A percentile compares a stretch with the other conserved stretches of the same genome.
Evolutionary conservation across 2,329 filamentous ascomycete species (phyloP).

Genomic region (Venturia carpophila): DNA sequence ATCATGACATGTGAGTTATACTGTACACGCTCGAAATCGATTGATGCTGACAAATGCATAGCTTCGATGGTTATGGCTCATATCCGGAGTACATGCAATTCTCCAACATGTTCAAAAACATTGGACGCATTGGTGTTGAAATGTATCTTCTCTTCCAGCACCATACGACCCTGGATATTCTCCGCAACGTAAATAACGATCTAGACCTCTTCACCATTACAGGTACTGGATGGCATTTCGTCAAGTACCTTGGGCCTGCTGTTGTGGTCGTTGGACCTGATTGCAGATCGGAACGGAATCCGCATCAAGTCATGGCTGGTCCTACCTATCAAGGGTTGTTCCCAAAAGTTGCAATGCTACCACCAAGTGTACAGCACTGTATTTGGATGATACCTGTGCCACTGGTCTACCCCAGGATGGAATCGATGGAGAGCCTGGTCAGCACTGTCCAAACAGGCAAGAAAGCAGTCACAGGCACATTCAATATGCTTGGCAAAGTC

Average conservation of each 20-base stretch:
- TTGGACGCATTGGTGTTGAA: constrained; percentile 87
- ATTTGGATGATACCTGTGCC: constrained; percentile 94
- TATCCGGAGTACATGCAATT: constrained; percentile 98
- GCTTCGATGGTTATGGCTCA: constrained; percentile 93
- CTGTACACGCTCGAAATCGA: constrained; percentile 18
- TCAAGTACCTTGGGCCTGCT: constrained; percentile 90
- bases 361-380: constrained; percentile 90
- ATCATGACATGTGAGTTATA: constrained; percentile 86
- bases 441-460: constrained; percentile 91
- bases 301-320: constrained; percentile 85
- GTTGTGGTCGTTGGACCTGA: constrained; percentile 86
- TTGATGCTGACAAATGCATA: constrained; percentile 30
- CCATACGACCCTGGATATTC: constrained; percentile 87
- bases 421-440: constrained; percentile 83
- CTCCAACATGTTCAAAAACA: constrained; percentile 96
- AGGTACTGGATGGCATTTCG: constrained; percentile 96
- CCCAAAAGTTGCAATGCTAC: constrained; percentile 84
- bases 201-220: constrained; percentile 93
- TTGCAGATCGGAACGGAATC: constrained; percentile 83
- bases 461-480: constrained; percentile 91
- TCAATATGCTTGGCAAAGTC: constrained; percentile 92
- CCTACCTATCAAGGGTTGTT: constrained; percentile 97
- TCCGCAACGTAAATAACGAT: constrained; percentile 82
- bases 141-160: constrained; percentile 99
- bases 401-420: constrained; percentile 80